Evolutionary conservation across 306 rosid species (phyloP), one percentile per base, ranked within the genome.

Genomic region (Medicago truncatula): DNA sequence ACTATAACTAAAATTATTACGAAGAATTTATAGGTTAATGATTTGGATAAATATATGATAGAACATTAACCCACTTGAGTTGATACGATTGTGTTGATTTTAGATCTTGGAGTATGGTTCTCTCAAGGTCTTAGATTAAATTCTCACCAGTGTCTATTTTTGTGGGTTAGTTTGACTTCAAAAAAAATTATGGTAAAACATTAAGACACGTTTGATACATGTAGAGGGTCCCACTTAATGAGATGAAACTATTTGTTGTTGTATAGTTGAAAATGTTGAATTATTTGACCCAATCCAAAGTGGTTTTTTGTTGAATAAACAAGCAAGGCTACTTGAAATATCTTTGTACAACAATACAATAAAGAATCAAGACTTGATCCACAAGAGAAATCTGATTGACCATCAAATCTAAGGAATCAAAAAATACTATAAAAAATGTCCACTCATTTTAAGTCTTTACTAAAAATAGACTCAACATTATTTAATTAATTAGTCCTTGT

Each of bases 321-420:
- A 18, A 76, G 63, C 17, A 64, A 53, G 68, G 9, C 79, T 74
- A 38, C 20, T 64, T 53, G 75, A 31, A 46, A 67, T 64, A 50
- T 9, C 69, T 46, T 16, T 20, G 46, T 69, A 56, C 38, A 17
- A 62, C 21, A 67, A 28, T 25, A 13, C 69, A 41, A 25, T 12
- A 52, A 84, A 71, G 81, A 71, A 60, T 49, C 60, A 17, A 64
- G 43, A 63, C 83, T 78, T 86, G 20, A 43, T 68, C 65, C 67
- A 70, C 83, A 86, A 80, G 85, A 76, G 74, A 79, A 63, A 64
- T 78, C 75, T 34, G 62, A 69, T 65, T 83, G 74, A 65, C 76
- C 50, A 25, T 46, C 4, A 0, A 50, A 77, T 59, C 16, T 10
- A 25, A 65, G 13, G 9, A 59, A 47, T 70, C 39, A 31, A 23